phyloP scores from a whole-genome alignment of 257 asterid species.

The Jaltomata sinuosa region DNA sequence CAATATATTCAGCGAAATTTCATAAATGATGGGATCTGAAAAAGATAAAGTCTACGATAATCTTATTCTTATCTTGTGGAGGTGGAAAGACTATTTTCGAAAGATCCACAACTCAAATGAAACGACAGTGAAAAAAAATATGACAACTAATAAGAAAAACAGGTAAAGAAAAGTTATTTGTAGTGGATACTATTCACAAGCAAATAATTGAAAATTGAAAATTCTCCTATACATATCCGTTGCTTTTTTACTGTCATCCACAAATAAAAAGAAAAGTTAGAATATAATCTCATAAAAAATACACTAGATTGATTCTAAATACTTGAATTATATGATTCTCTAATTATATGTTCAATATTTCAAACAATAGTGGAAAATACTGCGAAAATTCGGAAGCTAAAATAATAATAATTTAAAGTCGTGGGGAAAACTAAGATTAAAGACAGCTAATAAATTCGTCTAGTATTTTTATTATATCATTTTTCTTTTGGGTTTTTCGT shows the following conservation, averaged over 20 bases:
- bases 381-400: neutral
- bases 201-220: neutral
- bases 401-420: neutral
- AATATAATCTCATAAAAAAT: neutral
- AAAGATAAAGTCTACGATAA: too few relatives aligned
- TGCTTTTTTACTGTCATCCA: neutral
- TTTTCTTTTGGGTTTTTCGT: too few relatives aligned
- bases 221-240: neutral
- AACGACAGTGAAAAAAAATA: neutral
- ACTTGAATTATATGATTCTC: neutral
- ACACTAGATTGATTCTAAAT: neutral
- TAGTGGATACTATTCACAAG: neutral
- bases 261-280: neutral
- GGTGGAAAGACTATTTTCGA: accelerated
- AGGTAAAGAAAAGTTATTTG: neutral
- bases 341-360: neutral
- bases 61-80: accelerated
- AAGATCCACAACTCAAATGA: neutral
- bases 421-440: neutral
- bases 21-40: too few relatives aligned
- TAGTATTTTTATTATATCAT: too few relatives aligned
- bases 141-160: neutral
- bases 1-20: too few relatives aligned
- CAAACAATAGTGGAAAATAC: neutral
- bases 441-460: neutral